These are phyloP conservation scores for Lithocarpus polystachyus DNA, from an alignment of 306 rosid species.

Conservation along the genomic window DNA sequence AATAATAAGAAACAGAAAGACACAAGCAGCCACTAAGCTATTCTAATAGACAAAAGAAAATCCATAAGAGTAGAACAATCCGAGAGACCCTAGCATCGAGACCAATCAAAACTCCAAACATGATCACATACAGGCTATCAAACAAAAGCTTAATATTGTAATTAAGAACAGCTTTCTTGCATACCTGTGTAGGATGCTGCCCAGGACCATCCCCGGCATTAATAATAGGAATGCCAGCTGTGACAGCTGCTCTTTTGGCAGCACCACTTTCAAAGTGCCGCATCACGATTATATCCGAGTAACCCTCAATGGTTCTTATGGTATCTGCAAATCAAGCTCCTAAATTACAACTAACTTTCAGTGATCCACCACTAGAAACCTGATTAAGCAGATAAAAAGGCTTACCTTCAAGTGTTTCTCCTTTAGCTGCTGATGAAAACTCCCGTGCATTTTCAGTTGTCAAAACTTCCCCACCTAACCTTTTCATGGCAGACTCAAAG, in stretches of 20 bases:
- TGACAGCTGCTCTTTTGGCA: constrained; percentile 80
- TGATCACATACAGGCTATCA: not conserved
- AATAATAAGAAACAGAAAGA: too few relatives aligned
- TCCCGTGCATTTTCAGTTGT: constrained; percentile 93
- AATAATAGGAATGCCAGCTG: constrained; percentile 72
- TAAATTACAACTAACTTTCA: not conserved
- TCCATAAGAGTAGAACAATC: too few relatives aligned
- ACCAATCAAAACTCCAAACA: too few relatives aligned
- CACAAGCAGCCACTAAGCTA: too few relatives aligned
- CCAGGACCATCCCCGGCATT: constrained; percentile 99
- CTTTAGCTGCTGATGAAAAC: constrained; percentile 91
- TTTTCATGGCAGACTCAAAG: constrained; percentile 94
- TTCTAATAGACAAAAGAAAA: too few relatives aligned
- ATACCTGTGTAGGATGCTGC: constrained; percentile 88
- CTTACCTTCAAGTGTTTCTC: constrained; percentile 93
- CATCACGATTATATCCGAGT: constrained; percentile 84
- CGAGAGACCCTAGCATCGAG: too few relatives aligned
- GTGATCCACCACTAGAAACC: not conserved
- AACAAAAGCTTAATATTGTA: not conserved
- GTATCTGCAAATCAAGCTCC: constrained; percentile 55
- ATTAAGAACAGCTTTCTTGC: not conserved
- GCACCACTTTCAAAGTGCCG: constrained; percentile 97
- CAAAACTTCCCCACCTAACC: constrained; percentile 86
- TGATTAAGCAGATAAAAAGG: not conserved
- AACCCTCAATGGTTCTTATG: constrained; percentile 88